These are phyloP conservation scores for Nemania diffusa DNA, from an alignment of 2,329 filamentous ascomycete species.

Conservation along the genomic window DNA sequence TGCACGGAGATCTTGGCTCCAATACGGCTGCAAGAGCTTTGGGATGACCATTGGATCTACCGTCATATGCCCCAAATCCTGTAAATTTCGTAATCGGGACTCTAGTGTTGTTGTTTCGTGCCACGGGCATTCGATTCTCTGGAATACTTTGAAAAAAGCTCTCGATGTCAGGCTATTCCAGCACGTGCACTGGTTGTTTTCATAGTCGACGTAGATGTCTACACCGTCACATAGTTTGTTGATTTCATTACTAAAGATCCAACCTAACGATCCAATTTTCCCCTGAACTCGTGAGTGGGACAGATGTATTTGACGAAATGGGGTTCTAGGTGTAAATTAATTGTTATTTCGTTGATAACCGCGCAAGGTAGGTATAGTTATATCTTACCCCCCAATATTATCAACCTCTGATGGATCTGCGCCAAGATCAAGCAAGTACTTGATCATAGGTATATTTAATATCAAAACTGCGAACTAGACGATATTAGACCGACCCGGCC, in stretches of 20 bases:
- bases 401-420: not conserved
- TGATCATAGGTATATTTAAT: not conserved
- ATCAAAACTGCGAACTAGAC: not conserved
- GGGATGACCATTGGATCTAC: not conserved
- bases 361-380: not conserved
- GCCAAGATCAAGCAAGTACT: conserved; percentile 12
- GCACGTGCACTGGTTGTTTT: not conserved
- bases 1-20: conserved; percentile 8
- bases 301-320: not conserved
- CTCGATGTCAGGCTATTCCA: not conserved
- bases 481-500: not conserved
- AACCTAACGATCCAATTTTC: too few relatives aligned
- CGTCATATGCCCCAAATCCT: accelerated
- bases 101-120: not conserved
- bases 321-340: not conserved
- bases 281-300: too few relatives aligned
- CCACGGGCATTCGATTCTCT: not conserved
- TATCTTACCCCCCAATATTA: not conserved
- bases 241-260: not conserved
- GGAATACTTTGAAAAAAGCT: not conserved
- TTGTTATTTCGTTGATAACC: not conserved
- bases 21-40: conserved; percentile 11
- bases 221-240: not conserved
- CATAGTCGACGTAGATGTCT: not conserved
- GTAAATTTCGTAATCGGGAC: conserved; percentile 1